These are phyloP conservation scores for Gnomoniopsis sp. DNA, from an alignment of 2,329 filamentous ascomycete species.

Conservation along the genomic window DNA sequence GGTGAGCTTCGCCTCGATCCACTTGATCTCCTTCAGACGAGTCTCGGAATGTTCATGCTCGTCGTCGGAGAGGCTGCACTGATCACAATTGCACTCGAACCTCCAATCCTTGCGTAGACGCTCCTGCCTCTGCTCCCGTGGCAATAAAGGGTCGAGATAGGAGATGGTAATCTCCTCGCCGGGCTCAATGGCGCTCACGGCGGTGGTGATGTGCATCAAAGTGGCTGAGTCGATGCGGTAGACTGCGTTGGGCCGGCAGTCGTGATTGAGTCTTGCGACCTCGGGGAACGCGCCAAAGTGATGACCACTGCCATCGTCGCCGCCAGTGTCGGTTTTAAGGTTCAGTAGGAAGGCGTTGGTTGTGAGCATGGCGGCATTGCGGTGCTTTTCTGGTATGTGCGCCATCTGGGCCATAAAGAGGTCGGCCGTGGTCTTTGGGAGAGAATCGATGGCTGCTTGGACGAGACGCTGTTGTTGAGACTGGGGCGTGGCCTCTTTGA, in stretches of 20 bases:
- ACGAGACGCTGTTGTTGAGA: conserved; percentile 17
- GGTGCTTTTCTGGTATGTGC: conserved; percentile 28
- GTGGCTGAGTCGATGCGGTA: conserved; percentile 32
- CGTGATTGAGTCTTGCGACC: conserved; percentile 34
- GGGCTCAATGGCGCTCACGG: conserved; percentile 31
- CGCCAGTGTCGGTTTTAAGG: conserved; percentile 19
- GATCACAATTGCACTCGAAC: conserved; percentile 32
- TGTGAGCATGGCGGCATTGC: conserved; percentile 28
- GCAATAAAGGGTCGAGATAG: conserved; percentile 30
- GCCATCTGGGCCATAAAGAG: conserved; percentile 16
- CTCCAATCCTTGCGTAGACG: conserved; percentile 31
- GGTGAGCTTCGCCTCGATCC: conserved; percentile 26
- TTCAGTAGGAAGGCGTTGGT: conserved; percentile 34
- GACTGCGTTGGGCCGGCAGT: conserved; percentile 36
- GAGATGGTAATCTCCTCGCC: conserved; percentile 36
- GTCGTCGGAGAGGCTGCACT: conserved; percentile 24
- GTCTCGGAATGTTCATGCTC: conserved; percentile 29
- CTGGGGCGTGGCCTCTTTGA: conserved; percentile 17
- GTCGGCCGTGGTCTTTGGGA: not conserved
- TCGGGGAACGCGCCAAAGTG: conserved; percentile 34
- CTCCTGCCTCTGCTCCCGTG: conserved; percentile 26
- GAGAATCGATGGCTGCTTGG: conserved; percentile 7
- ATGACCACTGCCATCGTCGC: conserved; percentile 20
- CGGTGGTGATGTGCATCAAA: conserved; percentile 34
- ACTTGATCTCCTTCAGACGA: conserved; percentile 27